A percentile compares a stretch with the other conserved stretches of the same genome.
These are phyloP conservation scores for Avena sativa DNA, from an alignment of 176 grass and related monocot genomes.

Conservation along the genomic window DNA sequence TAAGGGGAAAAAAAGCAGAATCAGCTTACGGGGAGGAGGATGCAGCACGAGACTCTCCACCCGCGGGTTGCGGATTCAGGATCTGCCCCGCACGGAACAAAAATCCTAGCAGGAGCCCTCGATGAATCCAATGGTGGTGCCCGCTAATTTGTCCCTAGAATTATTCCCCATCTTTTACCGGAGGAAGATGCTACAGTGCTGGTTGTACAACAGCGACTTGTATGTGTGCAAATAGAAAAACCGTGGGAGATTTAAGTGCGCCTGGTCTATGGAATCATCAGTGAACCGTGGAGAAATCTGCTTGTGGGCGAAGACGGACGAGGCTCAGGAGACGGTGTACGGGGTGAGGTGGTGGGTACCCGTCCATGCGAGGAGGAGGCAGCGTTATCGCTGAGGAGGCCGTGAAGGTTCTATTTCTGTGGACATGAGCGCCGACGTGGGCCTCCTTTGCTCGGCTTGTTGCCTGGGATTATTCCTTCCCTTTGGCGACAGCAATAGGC, in stretches of 20 bases:
- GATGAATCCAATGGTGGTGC: constrained; percentile 4
- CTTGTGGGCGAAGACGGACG: too few relatives aligned
- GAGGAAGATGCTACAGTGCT: neutral
- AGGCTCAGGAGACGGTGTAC: neutral
- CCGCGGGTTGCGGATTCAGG: neutral
- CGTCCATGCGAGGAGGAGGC: neutral
- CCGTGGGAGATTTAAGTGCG: neutral
- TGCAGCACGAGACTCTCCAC: neutral
- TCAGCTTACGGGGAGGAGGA: neutral
- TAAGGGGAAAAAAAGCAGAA: neutral
- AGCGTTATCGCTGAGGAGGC: constrained; percentile 4
- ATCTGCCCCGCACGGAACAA: neutral
- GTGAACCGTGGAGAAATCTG: neutral
- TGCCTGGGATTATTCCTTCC: too few relatives aligned
- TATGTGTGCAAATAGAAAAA: neutral
- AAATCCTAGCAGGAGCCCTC: neutral
- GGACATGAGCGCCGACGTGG: constrained; percentile 26
- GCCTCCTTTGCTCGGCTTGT: neutral
- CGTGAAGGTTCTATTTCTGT: neutral
- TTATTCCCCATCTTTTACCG: neutral
- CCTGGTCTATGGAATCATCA: neutral
- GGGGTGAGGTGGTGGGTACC: neutral
- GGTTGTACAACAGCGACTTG: neutral
- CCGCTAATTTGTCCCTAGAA: constrained; percentile 15
- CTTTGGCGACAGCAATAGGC: too few relatives aligned